Conservation (phyloP, 225 moss, liverwort and hornwort species). For the Pseudoscleropodium purum region DNA sequence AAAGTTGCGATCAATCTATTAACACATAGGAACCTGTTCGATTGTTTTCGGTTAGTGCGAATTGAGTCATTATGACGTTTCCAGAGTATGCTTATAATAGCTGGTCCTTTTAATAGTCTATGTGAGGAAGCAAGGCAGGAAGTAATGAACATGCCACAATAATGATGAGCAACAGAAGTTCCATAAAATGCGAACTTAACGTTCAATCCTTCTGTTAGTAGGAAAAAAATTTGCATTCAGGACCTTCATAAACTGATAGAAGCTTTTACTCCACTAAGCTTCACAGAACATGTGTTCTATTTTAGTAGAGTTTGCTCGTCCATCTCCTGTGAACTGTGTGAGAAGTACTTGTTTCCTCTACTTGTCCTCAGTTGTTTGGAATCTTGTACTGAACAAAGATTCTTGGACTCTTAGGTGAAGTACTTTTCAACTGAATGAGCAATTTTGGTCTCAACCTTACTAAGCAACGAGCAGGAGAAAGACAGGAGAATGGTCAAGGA, state of each 20-base stretch:
- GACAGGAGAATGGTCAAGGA: neutral
- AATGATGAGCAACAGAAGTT: neutral
- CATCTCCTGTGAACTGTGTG: neutral
- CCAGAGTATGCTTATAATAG: neutral
- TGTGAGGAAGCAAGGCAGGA: neutral
- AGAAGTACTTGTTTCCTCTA: neutral
- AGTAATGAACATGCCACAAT: neutral
- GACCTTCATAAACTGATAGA: neutral
- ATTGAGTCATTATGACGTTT: neutral
- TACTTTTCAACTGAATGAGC: neutral
- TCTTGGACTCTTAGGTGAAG: neutral
- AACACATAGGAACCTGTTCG: neutral
- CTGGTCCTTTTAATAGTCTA: neutral
- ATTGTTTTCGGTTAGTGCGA: neutral
- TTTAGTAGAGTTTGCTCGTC: neutral
- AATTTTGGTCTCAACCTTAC: neutral
- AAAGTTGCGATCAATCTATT: neutral
- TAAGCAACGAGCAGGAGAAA: neutral
- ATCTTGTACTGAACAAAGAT: neutral
- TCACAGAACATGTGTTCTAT: neutral
- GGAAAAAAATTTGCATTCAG: neutral
- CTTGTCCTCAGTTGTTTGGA: neutral
- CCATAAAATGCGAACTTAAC: neutral
- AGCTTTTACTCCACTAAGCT: no score
- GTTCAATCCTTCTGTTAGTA: neutral